A percentile compares a stretch with the other conserved stretches of the same genome.
These are phyloP conservation scores for Suillus subaureus DNA, from an alignment of 768 basidiomycete species.

Conservation along the genomic window DNA sequence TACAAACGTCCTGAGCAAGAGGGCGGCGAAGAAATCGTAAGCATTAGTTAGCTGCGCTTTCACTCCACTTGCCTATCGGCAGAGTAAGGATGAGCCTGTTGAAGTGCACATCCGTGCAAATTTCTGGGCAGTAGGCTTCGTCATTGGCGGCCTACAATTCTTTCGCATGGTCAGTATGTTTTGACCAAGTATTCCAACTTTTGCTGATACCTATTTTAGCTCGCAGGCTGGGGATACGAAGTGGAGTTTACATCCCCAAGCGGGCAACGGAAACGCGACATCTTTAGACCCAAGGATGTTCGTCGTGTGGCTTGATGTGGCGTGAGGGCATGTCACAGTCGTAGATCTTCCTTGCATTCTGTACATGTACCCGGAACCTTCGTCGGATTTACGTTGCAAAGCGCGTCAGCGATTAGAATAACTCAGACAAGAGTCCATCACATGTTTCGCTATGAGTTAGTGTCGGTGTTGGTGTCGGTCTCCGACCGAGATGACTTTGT, in stretches of 20 bases:
- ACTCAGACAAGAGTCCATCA: not conserved
- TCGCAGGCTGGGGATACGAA: not conserved
- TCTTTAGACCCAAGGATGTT: not conserved
- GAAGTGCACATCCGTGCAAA: conserved; percentile 30
- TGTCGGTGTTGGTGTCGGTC: not conserved
- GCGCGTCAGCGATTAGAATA: not conserved
- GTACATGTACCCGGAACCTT: not conserved
- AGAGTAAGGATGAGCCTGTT: conserved; percentile 26
- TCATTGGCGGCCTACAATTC: conserved; percentile 16
- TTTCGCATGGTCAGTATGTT: too few species aligned
- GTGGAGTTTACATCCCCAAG: not conserved
- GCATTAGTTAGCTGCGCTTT: not conserved
- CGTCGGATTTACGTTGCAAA: not conserved
- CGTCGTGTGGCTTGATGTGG: not conserved
- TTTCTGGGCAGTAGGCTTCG: conserved; percentile 36
- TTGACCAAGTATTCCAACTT: not conserved
- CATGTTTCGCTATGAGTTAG: not conserved
- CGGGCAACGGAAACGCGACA: not conserved
- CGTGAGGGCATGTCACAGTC: not conserved
- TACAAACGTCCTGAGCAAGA: not conserved
- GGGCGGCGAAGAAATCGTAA: not conserved
- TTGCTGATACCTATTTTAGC: not conserved
- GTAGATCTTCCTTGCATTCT: not conserved
- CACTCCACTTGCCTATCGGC: not conserved
- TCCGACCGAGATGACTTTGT: not conserved